These are phyloP conservation scores for Monilinia polystroma DNA, from an alignment of 2,329 filamentous ascomycete species.

Conservation along the genomic window DNA sequence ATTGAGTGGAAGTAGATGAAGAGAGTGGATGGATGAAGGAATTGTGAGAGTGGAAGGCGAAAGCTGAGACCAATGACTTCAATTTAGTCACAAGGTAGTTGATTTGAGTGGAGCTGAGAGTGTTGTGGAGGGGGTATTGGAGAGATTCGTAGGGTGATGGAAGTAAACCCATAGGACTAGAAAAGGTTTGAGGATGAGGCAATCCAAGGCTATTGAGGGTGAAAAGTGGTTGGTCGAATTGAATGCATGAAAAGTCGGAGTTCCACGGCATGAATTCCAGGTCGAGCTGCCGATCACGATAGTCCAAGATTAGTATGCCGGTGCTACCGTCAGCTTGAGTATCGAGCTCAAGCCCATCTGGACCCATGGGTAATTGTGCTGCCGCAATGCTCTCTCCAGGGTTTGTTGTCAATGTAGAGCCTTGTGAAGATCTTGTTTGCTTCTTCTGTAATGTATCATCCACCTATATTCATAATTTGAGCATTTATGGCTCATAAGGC, in stretches of 20 bases:
- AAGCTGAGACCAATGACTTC: constrained; percentile 21
- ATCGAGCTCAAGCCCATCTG: neutral
- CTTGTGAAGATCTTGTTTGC: constrained; percentile 6
- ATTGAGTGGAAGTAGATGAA: constrained; percentile 13
- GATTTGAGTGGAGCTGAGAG: constrained; percentile 21
- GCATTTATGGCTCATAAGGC: neutral
- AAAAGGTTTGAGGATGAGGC: neutral
- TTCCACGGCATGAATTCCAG: neutral
- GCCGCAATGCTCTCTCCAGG: neutral
- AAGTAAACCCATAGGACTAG: neutral
- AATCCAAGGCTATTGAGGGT: no score
- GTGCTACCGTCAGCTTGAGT: no score
- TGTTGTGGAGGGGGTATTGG: constrained; percentile 15
- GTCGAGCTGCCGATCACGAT: neutral
- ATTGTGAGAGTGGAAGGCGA: constrained; percentile 26
- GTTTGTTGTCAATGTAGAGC: neutral
- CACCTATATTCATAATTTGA: constrained; percentile 3
- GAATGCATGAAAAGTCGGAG: neutral
- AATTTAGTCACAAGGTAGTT: constrained; percentile 26
- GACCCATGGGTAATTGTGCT: neutral
- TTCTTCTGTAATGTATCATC: neutral
- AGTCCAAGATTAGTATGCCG: neutral
- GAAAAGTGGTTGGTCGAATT: neutral
- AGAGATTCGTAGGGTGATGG: constrained; percentile 24
- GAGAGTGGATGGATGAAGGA: constrained; percentile 31